phyloP scores from a whole-genome alignment of 2,329 filamentous ascomycete species.

The Sclerotinia trifoliorum region DNA sequence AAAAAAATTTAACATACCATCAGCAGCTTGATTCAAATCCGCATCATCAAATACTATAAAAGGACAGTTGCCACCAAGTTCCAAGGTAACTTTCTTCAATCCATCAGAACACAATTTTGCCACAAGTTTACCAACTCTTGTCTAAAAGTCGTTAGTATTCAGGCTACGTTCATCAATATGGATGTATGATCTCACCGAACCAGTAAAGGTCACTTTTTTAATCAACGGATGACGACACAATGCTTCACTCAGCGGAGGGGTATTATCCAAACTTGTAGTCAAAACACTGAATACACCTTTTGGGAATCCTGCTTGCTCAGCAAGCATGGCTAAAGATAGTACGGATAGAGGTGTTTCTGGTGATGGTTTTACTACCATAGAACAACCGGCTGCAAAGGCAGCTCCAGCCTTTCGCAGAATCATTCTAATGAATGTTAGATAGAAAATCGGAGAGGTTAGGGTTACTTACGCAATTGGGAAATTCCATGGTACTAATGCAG shows the following conservation, averaged over 20 bases:
- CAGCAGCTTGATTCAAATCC: slow-evolving; percentile 55
- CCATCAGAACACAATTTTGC: slow-evolving; percentile 58
- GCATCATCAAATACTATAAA: slow-evolving; percentile 65
- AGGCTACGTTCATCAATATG: neutral
- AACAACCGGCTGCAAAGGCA: slow-evolving; percentile 69
- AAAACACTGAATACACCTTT: slow-evolving; percentile 61
- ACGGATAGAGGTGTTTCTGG: slow-evolving; percentile 64
- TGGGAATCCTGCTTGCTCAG: slow-evolving; percentile 55
- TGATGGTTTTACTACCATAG: slow-evolving; percentile 71
- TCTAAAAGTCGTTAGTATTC: slow-evolving; percentile 36
- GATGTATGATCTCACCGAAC: slow-evolving; percentile 40
- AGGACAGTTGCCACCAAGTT: slow-evolving; percentile 64
- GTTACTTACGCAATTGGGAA: slow-evolving; percentile 58
- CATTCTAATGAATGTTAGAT: slow-evolving; percentile 42
- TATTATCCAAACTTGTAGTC: slow-evolving; percentile 57
- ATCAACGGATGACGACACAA: slow-evolving; percentile 57
- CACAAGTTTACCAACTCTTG: slow-evolving; percentile 60
- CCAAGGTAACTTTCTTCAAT: slow-evolving; percentile 63
- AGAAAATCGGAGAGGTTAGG: neutral
- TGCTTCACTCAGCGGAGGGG: slow-evolving; percentile 52
- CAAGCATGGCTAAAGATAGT: slow-evolving; percentile 53
- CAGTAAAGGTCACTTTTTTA: slow-evolving; percentile 63
- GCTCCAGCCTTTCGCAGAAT: slow-evolving; percentile 66
- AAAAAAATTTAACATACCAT: slow-evolving; percentile 40
- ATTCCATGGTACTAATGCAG: slow-evolving; percentile 71